Evolutionary conservation across 2,329 filamentous ascomycete genomes (phyloP), one percentile per base, ranked within the genome.

Genomic region (Ascocoryne sarcoides): DNA sequence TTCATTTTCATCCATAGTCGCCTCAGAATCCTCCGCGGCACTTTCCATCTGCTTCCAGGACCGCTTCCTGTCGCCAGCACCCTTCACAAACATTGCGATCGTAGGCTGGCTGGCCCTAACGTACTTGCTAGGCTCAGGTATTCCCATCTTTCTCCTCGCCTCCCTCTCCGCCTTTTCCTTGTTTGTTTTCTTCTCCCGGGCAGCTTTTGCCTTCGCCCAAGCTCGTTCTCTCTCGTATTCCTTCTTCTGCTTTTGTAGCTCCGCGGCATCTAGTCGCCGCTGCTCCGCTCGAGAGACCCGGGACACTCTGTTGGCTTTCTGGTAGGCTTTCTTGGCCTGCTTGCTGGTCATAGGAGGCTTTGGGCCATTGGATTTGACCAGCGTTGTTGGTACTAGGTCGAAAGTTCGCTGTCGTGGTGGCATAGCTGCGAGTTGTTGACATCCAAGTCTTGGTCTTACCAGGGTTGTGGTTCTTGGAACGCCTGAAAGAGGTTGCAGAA

Each of bases 41-140:
- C 31, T 44, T 3, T 51, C 46, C 31, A 48, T 45, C 19, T 51
- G 44, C 34, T 47, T 21, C 43, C 47, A 48, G 14, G 33, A 44
- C 28, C 54, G 45, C 46, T 59, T 51, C 14, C 35, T 38, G 14
- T 16, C 48, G 3, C 32, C 43, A 1, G 48, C 47, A 33, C 32
- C 37, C 26, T 62, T 59, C 5, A 74, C 58, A 42, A 79, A 79
- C 26, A 65, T 55, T 14, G 72, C 63, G 46, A 80, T 75, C 0
- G 69, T 74, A 31, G 69, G 69, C 54, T 79, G 76, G 23, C 75
- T 78, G 0, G 75, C 69, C 26, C 68, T 64, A 4, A 75, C 70
- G 36, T 45, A 49, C 44, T 40, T 51, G 10, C 63, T 64, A n/a
- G 73, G 64, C 4, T 76, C 58, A 10, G 76, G 76, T 43, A 75